Conservation (phyloP, 2,329 filamentous ascomycete genomes). For the Aspergillus candidus region DNA sequence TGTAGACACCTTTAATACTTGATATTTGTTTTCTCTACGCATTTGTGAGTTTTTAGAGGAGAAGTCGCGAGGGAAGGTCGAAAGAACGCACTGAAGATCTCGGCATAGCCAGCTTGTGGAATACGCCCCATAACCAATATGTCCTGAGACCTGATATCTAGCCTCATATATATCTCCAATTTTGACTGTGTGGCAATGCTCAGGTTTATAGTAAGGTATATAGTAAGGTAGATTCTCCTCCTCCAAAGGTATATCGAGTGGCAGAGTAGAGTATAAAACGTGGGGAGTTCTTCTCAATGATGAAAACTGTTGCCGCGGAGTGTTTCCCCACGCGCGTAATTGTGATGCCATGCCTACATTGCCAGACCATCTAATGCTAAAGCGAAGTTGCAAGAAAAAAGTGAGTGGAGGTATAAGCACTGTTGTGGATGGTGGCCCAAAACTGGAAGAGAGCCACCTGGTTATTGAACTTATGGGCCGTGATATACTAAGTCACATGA, state of each 20-base stretch:
- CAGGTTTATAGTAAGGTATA: slow-evolving; percentile 29
- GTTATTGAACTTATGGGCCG: too few species aligned
- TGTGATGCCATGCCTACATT: too few species aligned
- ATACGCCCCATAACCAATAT: slow-evolving; percentile 39
- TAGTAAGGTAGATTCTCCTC: slow-evolving; percentile 37
- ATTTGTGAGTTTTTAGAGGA: background rate
- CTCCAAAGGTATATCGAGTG: slow-evolving; percentile 19
- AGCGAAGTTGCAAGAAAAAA: too few species aligned
- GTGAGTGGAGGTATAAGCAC: too few species aligned
- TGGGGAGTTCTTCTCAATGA: too few species aligned
- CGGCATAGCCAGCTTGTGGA: slow-evolving; percentile 42
- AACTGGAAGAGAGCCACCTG: too few species aligned
- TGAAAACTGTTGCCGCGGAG: too few species aligned
- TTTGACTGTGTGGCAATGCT: slow-evolving; percentile 35
- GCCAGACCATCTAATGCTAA: too few species aligned
- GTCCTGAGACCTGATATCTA: slow-evolving; percentile 33
- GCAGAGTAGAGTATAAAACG: too few species aligned
- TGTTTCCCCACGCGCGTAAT: too few species aligned
- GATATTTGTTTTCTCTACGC: slow-evolving; percentile 14
- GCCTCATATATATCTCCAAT: slow-evolving; percentile 33
- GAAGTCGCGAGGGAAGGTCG: background rate
- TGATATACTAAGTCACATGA: too few species aligned
- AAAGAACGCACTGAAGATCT: slow-evolving; percentile 25
- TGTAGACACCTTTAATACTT: slow-evolving; percentile 29
- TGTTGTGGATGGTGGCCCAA: too few species aligned